Evolutionary conservation across 768 basidiomycete genomes (phyloP).

Genomic region (Antrodiella citrinella): DNA sequence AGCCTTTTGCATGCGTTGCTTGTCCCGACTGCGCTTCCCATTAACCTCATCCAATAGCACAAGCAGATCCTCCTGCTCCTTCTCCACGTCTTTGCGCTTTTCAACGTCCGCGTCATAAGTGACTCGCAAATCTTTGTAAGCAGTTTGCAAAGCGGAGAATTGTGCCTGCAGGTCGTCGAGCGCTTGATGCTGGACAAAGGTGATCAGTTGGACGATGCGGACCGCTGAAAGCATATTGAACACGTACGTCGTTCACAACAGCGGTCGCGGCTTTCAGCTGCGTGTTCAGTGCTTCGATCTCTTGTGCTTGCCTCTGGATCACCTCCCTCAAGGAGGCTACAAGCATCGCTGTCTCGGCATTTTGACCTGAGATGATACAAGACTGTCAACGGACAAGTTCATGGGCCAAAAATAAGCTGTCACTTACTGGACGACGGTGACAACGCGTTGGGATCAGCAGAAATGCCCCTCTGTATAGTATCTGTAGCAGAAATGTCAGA

Average conservation of each 20-base stretch:
- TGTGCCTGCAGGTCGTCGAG: conserved; percentile 36
- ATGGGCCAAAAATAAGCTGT: not conserved
- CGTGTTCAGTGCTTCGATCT: conserved; percentile 62
- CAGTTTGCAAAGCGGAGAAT: conserved; percentile 35
- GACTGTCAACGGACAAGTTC: not conserved
- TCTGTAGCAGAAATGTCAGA: conserved; percentile 31
- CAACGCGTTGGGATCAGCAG: conserved; percentile 57
- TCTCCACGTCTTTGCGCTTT: conserved; percentile 77
- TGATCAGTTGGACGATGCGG: not conserved
- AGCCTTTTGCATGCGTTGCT: conserved; percentile 60
- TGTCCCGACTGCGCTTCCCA: conserved; percentile 79
- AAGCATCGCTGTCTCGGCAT: conserved; percentile 71
- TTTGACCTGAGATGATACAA: conserved; percentile 38
- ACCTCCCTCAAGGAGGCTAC: conserved; percentile 79
- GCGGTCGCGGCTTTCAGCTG: conserved; percentile 36
- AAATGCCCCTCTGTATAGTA: conserved; percentile 67
- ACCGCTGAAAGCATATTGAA: not conserved
- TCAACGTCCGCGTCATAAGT: conserved; percentile 47
- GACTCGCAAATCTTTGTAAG: conserved; percentile 41
- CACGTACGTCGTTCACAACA: not conserved
- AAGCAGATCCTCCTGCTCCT: conserved; percentile 93
- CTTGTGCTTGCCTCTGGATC: conserved; percentile 72
- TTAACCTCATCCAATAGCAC: conserved; percentile 90
- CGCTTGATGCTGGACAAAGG: not conserved
- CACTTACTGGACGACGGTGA: conserved; percentile 53